These are phyloP conservation scores for Fusarium liriodendri DNA, from an alignment of 2,329 filamentous ascomycete genomes.

Conservation along the genomic window DNA sequence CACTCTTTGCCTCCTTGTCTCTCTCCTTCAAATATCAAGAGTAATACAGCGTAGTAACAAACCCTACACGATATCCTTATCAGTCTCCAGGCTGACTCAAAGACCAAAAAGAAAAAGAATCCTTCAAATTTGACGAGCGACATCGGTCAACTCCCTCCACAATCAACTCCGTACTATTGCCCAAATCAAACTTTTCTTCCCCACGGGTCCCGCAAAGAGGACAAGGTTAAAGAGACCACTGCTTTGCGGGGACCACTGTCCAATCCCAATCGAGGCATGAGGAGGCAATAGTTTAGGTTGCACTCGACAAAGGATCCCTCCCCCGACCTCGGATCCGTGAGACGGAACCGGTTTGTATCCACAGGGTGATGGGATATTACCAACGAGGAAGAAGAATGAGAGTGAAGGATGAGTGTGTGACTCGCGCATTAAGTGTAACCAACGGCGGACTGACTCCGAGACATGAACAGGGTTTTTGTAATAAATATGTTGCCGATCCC, in stretches of 20 bases:
- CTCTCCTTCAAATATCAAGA: background rate
- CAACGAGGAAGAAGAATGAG: background rate
- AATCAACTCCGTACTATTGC: background rate
- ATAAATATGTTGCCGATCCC: background rate
- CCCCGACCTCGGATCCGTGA: constrained; percentile 35
- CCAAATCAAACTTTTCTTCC: constrained; percentile 10
- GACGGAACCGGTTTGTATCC: background rate
- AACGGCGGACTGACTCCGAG: constrained; percentile 28
- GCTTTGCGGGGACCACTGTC: constrained; percentile 20
- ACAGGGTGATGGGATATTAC: constrained; percentile 17
- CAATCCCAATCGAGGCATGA: background rate
- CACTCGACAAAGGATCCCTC: background rate
- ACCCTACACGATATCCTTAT: background rate
- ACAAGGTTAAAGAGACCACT: constrained; percentile 2
- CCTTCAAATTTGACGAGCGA: constrained; percentile 17
- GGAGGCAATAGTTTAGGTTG: constrained; percentile 1
- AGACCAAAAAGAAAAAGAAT: background rate
- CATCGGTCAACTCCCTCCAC: constrained; percentile 23
- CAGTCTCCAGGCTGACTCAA: background rate
- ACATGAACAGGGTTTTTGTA: constrained; percentile 9
- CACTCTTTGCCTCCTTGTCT: background rate
- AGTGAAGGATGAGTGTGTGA: constrained; percentile 12
- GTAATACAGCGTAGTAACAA: background rate
- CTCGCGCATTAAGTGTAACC: constrained; percentile 11
- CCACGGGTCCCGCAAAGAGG: constrained; percentile 1